Base-by-base conservation (phyloP, 73 alveolate species). In the Paramecium sonneborni region DNA sequence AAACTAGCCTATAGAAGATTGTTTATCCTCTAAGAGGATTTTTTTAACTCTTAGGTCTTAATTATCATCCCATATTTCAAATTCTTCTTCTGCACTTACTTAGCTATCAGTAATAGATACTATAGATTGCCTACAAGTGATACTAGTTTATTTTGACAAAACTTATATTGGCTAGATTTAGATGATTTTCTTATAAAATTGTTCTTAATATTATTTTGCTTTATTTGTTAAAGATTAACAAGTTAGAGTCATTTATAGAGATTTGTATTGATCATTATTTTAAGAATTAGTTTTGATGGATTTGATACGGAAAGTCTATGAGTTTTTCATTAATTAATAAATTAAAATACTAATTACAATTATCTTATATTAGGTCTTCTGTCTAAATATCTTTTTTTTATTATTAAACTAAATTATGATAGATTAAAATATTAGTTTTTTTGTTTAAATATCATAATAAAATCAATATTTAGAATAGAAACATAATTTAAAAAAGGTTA, bases 1-100 rank as follows among this genome's bases (percentile, higher is more conserved):
- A 74, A 74, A 74, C 58, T 74, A 18, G 20, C 68, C 87, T 5
- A 74, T 14, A 11, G 87, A 74, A 74, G 56, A 24, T 35, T 35
- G 39, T 14, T 32, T 35, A n/a, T 74, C 87, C 0, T 74, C 87
- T 10, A 74, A 3, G 6, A 43, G 5, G 20, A 74, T 32, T 35
- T 74, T 74, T n/a, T 74, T 32, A 0, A 74, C 87, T 74, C 87
- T 32, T 20, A 74, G 15, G 18, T 74, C 87, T 74, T 32, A 35
- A 74, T 35, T 74, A 11, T 28, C 46, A 74, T 74, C 57, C 87
- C 87, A 74, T 28, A 74, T 32, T 14, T 74, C 87, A 34, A 30
- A 38, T 74, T 74, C 87, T 5, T 74, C 87, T 3, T 74, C 87
- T 74, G 32, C 32, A 38, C 87, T 74, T 15, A 20, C 37, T 14